Percentiles rank a stretch among this genome's conserved stretches.
Evolutionary conservation across 345 rosid species (phyloP).

Genomic region (Populus alba): DNA sequence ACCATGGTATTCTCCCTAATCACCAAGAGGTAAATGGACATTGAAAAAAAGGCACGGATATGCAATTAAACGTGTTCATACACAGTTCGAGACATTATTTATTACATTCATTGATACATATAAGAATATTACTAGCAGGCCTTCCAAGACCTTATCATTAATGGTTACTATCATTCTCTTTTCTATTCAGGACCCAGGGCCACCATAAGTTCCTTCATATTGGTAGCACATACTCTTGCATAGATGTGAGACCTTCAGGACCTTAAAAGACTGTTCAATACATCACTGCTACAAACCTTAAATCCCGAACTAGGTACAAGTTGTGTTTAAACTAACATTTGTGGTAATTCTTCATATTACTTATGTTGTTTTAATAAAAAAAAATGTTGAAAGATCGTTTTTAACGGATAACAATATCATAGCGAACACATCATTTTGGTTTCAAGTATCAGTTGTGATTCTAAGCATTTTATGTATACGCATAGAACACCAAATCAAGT

Average conservation of each 20-base stretch:
- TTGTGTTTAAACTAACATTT: neutral
- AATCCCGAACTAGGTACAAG: neutral
- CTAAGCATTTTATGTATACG: neutral
- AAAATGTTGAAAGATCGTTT: neutral
- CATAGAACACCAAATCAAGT: neutral
- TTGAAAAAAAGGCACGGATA: neutral
- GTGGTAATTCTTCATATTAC: neutral
- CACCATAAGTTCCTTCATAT: too few relatives aligned
- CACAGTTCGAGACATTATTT: neutral
- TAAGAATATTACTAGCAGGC: neutral
- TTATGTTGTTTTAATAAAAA: neutral
- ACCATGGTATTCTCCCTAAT: neutral
- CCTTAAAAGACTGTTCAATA: neutral
- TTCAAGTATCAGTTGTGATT: neutral
- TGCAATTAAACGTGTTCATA: neutral
- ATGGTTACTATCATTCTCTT: too few relatives aligned
- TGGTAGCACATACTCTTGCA: neutral
- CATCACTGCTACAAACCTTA: neutral
- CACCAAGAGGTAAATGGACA: neutral
- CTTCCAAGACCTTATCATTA: neutral
- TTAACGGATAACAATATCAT: neutral
- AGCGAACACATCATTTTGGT: neutral
- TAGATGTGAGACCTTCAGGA: neutral
- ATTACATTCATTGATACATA: neutral
- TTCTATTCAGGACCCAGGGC: too few relatives aligned